These are phyloP conservation scores for Malus sieversii DNA, from an alignment of 306 rosid species.

Conservation along the genomic window DNA sequence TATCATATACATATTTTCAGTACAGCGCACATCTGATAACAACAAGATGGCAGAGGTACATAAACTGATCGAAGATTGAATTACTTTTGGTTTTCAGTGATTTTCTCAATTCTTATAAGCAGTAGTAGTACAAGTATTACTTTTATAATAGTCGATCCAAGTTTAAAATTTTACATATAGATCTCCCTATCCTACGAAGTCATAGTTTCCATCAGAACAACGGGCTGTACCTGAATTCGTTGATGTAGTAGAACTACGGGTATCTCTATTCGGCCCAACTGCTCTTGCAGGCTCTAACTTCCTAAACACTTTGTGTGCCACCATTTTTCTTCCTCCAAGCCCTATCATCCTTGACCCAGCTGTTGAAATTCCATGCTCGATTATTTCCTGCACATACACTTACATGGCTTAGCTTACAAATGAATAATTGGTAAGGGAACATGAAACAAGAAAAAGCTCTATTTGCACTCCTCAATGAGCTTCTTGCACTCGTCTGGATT, in stretches of 20 bases:
- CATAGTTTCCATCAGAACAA: slow-evolving; percentile 28
- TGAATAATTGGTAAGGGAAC: background rate
- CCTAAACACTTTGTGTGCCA: slow-evolving; percentile 15
- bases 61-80: background rate
- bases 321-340: slow-evolving; percentile 37
- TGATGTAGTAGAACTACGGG: slow-evolving; percentile 43
- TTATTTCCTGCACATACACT: background rate
- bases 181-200: slow-evolving; percentile 30
- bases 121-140: slow-evolving; percentile 31
- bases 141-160: slow-evolving; percentile 10
- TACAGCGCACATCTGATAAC: too few relatives aligned
- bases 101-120: slow-evolving; percentile 24
- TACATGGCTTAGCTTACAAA: background rate
- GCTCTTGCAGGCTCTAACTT: slow-evolving; percentile 4
- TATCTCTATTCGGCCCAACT: slow-evolving; percentile 3
- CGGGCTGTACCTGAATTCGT: slow-evolving; percentile 22
- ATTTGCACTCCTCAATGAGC: background rate
- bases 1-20: background rate
- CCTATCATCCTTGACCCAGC: slow-evolving; percentile 34
- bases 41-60: background rate
- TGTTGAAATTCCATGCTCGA: background rate
- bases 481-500: background rate
- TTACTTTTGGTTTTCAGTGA: background rate
- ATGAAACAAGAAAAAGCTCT: background rate
- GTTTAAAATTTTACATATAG: slow-evolving; percentile 39